Evolutionary conservation across 2,329 filamentous ascomycete species (phyloP), one percentile per base, ranked within the genome.

Genomic region (Clonostachys sp.): DNA sequence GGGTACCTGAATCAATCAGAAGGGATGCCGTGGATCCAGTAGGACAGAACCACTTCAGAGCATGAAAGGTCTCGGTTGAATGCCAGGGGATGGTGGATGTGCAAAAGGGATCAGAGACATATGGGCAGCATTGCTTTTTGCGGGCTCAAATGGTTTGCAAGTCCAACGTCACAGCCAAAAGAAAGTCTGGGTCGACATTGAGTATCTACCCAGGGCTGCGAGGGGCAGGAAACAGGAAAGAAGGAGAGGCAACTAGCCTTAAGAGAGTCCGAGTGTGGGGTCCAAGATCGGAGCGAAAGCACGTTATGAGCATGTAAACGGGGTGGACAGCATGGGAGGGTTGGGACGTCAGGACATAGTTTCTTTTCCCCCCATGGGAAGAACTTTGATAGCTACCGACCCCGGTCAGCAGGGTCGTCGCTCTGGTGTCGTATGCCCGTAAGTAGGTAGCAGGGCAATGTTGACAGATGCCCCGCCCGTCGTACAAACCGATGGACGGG

Each of bases 71-170:
- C 57, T 56, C 56, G 17, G 24, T 59, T 53, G 52, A 59, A 48
- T 55, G 55, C 55, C 53, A 52, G 50, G 54, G 50, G 53, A 55
- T 39, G 48, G 48, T 46, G 52, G 56, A 50, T 35, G 14, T 13
- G 35, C 24, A 30, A 54, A 51, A 57, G 56, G 48, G 51, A 59
- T 57, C 52, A 54, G 50, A 52, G 54, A 56, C 51, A 57, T 50
- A 57, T 48, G 54, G 54, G 53, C 55, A 50, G 57, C 58, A 59
- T 66, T 66, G 61, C 62, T 61, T 63, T 62, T 66, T 54, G 52
- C 54, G 54, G 55, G 51, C 54, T 55, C 51, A 52, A 54, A 51
- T 54, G 55, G 53, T 59, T 61, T 66, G 63, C 62, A 61, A 53
- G 56, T 56, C 17, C 52, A 51, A 52, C 54, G 50, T 57, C 59